Base-by-base conservation (phyloP, 805 yeast species). In the Ascoidea asiatica region DNA sequence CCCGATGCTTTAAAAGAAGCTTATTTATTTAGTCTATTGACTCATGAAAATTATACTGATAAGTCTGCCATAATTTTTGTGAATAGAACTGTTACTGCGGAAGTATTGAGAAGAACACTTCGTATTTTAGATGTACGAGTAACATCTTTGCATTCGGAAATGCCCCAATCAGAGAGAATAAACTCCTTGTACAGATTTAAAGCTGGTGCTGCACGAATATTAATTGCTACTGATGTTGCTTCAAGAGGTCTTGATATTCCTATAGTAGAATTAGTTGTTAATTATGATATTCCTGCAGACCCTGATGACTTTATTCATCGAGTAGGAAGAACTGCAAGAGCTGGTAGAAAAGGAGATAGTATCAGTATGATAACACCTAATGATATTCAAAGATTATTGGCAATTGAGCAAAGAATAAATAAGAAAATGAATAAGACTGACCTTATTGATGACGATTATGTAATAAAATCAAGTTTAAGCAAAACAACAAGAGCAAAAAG, bases 261-360 rank as follows among this genome's bases (percentile, higher is more conserved):
- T 8, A 71, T 77, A 6, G 98, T 92, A 3, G 90, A 81, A 56
- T 67, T 92, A 53, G 97, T 92, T 21, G 65, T 92, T 21, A 92
- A 92, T 59, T 92, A 75, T 56, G 97, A 92, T 56, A 76, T 92
- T 20, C 98, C 98, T 4, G 88, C 92, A 0, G 97, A 92, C 57
- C 85, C 97, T 3, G 96, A 92, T 56, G 96, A 92, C 50, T 92
- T 86, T 55, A 88, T 92, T 44, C 98, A 92, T 64, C 72, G 98
- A 61, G 95, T 90, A 8, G 98, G 98, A 67, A 85, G 98, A 76
- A 90, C 98, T 11, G 98, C 97, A 7, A 83, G 98, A 73, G 97
- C 97, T 2, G 97, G 97, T 2, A 72, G 95, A 53, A 64, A 67
- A 43, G 98, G 98, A 64, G 86, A 78, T 50, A 74, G 95, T 5